Conservation (phyloP, 306 rosid genomes). For the Begonia peltatifolia region DNA sequence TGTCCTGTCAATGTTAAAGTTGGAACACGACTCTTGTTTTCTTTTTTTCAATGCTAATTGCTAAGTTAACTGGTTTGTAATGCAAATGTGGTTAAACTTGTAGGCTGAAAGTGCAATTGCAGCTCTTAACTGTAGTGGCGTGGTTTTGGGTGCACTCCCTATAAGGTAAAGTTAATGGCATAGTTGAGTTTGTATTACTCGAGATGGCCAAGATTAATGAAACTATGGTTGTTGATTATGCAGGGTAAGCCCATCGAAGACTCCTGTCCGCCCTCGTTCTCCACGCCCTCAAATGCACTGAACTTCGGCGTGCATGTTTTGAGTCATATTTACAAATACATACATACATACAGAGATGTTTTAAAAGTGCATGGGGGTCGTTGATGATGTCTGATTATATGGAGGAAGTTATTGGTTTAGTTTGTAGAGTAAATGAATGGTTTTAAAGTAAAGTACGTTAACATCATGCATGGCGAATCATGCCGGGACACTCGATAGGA, state of each 20-base stretch:
- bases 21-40: too few relatives aligned
- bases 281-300: constrained; percentile 14
- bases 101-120: constrained; percentile 75
- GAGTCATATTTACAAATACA: not conserved
- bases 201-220: too few relatives aligned
- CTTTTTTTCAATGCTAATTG: too few relatives aligned
- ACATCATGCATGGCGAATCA: too few relatives aligned
- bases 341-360: not conserved
- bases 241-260: constrained; percentile 19
- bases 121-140: constrained; percentile 96
- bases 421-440: not conserved
- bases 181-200: not conserved
- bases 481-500: too few relatives aligned
- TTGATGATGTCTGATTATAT: not conserved
- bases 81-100: not conserved
- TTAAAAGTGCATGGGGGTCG: not conserved
- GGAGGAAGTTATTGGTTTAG: not conserved
- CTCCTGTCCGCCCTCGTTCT: constrained; percentile 15
- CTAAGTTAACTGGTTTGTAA: too few relatives aligned
- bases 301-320: not conserved
- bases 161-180: constrained; percentile 50
- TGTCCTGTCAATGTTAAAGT: too few relatives aligned
- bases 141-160: constrained; percentile 83
- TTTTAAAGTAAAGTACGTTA: not conserved
- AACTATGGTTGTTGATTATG: not conserved